Evolutionary conservation across 139 green algal genomes (phyloP).

Genomic region (Astrephomene gubernaculifera): DNA sequence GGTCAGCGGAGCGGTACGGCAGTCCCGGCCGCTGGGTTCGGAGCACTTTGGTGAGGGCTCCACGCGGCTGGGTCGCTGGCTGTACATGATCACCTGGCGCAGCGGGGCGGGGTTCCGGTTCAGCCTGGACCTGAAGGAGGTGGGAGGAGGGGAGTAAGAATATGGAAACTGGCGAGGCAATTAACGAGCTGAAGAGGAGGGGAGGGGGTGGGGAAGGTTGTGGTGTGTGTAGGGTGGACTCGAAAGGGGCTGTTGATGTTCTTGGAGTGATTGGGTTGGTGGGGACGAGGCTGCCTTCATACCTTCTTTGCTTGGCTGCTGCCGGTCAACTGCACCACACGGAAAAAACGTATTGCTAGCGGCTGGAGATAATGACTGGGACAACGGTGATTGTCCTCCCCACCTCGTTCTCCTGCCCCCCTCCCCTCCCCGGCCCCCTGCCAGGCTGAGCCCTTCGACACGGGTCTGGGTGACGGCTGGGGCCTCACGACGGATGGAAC

Average conservation of each 20-base stretch:
- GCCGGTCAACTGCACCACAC: too few relatives aligned
- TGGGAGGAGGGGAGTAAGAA: constrained; percentile 27
- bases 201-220: too few relatives aligned
- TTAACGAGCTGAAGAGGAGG: too few relatives aligned
- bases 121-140: constrained; percentile 50
- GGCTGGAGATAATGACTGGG: too few relatives aligned
- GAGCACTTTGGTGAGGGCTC: constrained; percentile 88
- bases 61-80: constrained; percentile 61
- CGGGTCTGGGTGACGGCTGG: constrained; percentile 87
- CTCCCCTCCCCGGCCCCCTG: background rate
- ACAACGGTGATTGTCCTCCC: too few relatives aligned
- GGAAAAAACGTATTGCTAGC: too few relatives aligned
- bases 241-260: too few relatives aligned
- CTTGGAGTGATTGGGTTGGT: too few relatives aligned
- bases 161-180: too few relatives aligned
- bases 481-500: constrained; percentile 79
- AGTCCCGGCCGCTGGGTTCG: background rate
- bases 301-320: too few relatives aligned
- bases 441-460: constrained; percentile 61
- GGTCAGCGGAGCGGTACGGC: constrained; percentile 65
- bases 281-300: too few relatives aligned
- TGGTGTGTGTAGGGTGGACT: too few relatives aligned
- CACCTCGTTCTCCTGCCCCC: background rate
- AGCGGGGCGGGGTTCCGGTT: constrained; percentile 52
- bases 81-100: constrained; percentile 87